A percentile compares a stretch with the other conserved stretches of the same genome.
phyloP scores from a whole-genome alignment of 2,329 filamentous ascomycete genomes.

The Beauveria medogensis region DNA sequence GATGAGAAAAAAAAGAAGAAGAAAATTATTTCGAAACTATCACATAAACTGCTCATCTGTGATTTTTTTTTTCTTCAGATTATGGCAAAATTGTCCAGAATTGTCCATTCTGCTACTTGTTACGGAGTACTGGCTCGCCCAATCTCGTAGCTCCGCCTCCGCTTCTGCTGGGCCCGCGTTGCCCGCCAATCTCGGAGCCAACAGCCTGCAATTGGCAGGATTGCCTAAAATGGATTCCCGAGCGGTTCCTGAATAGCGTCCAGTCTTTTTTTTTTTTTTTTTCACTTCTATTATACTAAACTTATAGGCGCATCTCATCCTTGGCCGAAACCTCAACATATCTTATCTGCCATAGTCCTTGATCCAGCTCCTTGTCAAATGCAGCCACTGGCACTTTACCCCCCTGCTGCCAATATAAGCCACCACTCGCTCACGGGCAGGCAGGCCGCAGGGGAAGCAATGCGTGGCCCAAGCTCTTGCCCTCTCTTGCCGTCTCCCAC shows the following conservation, averaged over 20 bases:
- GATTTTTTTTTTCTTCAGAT: neutral
- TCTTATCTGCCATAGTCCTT: neutral
- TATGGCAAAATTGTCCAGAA: too few relatives aligned
- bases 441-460: neutral
- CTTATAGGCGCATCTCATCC: neutral
- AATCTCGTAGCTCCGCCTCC: conserved; percentile 6
- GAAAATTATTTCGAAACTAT: too few relatives aligned
- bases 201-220: neutral
- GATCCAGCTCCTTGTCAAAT: too few relatives aligned
- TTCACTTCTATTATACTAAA: neutral
- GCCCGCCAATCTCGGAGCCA: neutral
- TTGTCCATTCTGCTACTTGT: neutral
- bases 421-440: neutral
- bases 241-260: neutral
- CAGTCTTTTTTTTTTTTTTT: too few relatives aligned
- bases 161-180: neutral
- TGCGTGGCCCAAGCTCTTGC: conserved; percentile 4
- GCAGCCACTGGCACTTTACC: too few relatives aligned
- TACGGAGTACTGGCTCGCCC: neutral
- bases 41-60: too few relatives aligned
- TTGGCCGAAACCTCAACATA: neutral
- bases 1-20: too few relatives aligned
- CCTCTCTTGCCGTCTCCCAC: neutral
- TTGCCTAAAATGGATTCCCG: conserved; percentile 8
- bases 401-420: neutral